Evolutionary conservation across 805 yeast species (phyloP).

Genomic region (Kazachstania psychrophila): DNA sequence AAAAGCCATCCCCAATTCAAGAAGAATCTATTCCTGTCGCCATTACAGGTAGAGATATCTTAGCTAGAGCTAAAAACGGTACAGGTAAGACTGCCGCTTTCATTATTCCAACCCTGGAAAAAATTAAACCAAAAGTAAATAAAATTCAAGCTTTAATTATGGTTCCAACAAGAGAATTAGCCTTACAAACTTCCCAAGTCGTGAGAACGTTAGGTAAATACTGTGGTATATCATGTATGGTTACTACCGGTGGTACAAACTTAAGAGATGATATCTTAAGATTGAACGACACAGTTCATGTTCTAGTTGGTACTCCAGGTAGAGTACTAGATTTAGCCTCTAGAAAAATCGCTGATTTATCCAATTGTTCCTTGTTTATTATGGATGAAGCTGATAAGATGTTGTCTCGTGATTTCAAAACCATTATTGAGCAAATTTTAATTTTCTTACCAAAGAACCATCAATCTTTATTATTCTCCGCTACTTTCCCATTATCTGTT

Average conservation of each 20-base stretch:
- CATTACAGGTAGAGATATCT: constrained; percentile 85
- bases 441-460: constrained; percentile 67
- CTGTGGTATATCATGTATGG: constrained; percentile 88
- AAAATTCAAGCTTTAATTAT: constrained; percentile 86
- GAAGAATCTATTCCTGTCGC: constrained; percentile 96
- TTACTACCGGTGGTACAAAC: constrained; percentile 95
- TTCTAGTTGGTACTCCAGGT: constrained; percentile 96
- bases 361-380: constrained; percentile 77
- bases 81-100: constrained; percentile 98
- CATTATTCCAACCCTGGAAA: constrained; percentile 86
- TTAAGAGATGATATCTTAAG: constrained; percentile 90
- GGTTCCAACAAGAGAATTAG: constrained; percentile 97
- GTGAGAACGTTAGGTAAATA: constrained; percentile 94
- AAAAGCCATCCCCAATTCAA: constrained; percentile 95
- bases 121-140: constrained; percentile 70
- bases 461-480: constrained; percentile 84
- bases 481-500: constrained; percentile 93
- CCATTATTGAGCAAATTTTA: constrained; percentile 78
- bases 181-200: constrained; percentile 94
- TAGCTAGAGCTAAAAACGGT: constrained; percentile 97
- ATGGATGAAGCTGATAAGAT: constrained; percentile 99
- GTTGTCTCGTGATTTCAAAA: constrained; percentile 82
- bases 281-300: constrained; percentile 85
- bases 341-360: constrained; percentile 76
- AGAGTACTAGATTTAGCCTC: constrained; percentile 91